Percentiles rank a stretch among this genome's conserved stretches.
Evolutionary conservation across 2,329 filamentous ascomycete genomes (phyloP).

Genomic region (Venturia carpophila): DNA sequence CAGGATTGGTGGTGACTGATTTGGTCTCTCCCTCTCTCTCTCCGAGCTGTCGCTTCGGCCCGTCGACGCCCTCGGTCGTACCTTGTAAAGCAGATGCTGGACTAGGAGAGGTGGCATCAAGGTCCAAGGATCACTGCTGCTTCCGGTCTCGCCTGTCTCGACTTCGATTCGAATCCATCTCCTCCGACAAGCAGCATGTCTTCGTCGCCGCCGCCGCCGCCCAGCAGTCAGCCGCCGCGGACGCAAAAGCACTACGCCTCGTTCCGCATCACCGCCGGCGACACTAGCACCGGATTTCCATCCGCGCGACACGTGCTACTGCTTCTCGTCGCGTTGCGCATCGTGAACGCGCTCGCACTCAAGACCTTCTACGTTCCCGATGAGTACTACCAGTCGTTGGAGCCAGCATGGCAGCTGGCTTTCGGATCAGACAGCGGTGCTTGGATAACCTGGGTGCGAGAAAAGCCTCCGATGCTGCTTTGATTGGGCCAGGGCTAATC

Average conservation of each 20-base stretch:
- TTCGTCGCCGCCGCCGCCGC: neutral
- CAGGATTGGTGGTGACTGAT: no score
- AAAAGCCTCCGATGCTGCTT: slow-evolving; percentile 10
- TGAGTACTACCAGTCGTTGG: slow-evolving; percentile 92
- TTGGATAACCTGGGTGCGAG: slow-evolving; percentile 89
- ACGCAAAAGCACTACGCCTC: neutral
- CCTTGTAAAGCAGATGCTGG: neutral
- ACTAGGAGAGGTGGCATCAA: neutral
- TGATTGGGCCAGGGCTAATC: slow-evolving; percentile 17
- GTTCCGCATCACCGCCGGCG: neutral
- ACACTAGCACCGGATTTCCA: neutral
- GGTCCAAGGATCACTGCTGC: neutral
- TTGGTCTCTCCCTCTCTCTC: no score
- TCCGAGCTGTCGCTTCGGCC: neutral
- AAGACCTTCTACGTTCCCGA: slow-evolving; percentile 96
- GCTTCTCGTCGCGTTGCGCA: slow-evolving; percentile 57
- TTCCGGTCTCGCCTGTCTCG: neutral
- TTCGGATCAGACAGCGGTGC: slow-evolving; percentile 64
- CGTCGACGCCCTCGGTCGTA: neutral
- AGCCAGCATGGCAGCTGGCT: slow-evolving; percentile 84
- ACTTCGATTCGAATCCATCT: neutral
- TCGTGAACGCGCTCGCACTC: slow-evolving; percentile 70
- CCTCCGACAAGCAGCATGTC: slow-evolving; percentile 1
- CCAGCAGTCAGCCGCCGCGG: neutral
- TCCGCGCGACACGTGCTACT: slow-evolving; percentile 21